Evolutionary conservation across 1,139 yeast species (phyloP).

Genomic region (Dujonia santamariae): DNA sequence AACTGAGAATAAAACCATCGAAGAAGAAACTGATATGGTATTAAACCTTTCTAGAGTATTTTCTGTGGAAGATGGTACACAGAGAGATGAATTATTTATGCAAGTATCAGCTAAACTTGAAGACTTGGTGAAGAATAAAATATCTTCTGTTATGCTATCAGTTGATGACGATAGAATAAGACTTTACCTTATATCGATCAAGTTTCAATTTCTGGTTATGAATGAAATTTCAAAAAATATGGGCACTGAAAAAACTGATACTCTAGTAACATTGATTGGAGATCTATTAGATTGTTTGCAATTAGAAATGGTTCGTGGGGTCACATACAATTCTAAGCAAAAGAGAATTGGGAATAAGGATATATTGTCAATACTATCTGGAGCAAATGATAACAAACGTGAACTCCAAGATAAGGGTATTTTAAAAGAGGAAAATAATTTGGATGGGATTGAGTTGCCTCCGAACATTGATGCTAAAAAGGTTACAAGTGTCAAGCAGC

Average conservation of each 20-base stretch:
- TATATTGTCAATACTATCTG: constrained; percentile 10
- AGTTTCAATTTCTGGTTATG: constrained; percentile 28
- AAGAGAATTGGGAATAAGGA: constrained; percentile 12
- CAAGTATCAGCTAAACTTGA: constrained; percentile 18
- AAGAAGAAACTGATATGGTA: constrained; percentile 9
- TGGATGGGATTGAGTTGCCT: constrained; percentile 40
- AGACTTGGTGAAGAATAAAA: constrained; percentile 24
- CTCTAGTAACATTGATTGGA: constrained; percentile 8
- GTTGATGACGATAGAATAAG: constrained; percentile 33
- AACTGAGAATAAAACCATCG: constrained; percentile 11
- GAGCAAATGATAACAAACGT: not conserved
- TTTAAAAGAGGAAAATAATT: constrained; percentile 17
- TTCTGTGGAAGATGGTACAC: constrained; percentile 2
- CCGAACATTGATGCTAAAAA: constrained; percentile 34
- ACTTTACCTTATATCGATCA: constrained; percentile 24
- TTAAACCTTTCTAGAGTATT: constrained; percentile 5
- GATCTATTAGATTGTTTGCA: constrained; percentile 15
- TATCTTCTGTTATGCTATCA: constrained; percentile 23
- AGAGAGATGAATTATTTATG: constrained; percentile 10
- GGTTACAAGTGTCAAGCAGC: constrained; percentile 15
- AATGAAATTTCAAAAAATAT: constrained; percentile 14
- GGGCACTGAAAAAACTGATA: not conserved
- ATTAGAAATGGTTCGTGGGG: constrained; percentile 16
- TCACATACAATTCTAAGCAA: constrained; percentile 12
- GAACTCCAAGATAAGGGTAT: not conserved